Evolutionary conservation across 2,329 filamentous ascomycete species (phyloP).

Genomic region (Metarhizium sp.): DNA sequence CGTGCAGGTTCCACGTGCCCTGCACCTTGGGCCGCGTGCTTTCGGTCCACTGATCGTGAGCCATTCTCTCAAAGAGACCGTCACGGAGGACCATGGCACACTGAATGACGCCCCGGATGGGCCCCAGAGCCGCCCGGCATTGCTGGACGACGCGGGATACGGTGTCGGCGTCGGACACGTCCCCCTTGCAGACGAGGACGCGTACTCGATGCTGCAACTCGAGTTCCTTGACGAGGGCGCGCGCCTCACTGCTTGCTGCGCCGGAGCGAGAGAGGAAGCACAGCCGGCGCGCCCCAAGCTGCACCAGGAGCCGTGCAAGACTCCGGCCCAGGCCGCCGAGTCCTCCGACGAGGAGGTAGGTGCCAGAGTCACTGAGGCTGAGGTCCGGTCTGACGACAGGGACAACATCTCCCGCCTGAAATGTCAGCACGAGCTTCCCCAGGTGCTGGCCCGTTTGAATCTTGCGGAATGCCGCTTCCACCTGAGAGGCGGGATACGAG

Average conservation of each 20-base stretch:
- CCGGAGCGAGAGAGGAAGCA: neutral
- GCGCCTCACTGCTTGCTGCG: neutral
- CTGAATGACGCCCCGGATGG: slow-evolving; percentile 15
- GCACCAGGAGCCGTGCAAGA: neutral
- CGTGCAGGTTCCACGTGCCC: slow-evolving; percentile 30
- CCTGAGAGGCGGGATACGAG: slow-evolving; percentile 10
- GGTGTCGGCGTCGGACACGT: neutral
- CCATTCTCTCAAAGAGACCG: slow-evolving; percentile 25
- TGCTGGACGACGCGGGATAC: neutral
- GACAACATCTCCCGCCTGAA: neutral
- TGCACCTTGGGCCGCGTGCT: slow-evolving; percentile 25
- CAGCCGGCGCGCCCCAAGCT: neutral
- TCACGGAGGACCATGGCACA: slow-evolving; percentile 8
- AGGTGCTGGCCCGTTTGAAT: slow-evolving; percentile 27
- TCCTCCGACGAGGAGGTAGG: slow-evolving; percentile 1
- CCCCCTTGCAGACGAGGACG: neutral
- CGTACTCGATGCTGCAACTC: neutral
- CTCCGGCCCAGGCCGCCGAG: neutral
- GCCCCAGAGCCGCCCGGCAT: slow-evolving; percentile 9
- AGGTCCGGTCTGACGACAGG: neutral
- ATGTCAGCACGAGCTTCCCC: slow-evolving; percentile 26
- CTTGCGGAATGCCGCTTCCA: slow-evolving; percentile 24
- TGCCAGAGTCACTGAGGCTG: neutral
- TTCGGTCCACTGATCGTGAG: slow-evolving; percentile 20
- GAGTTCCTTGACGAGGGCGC: neutral